These are phyloP conservation scores for Suhomyces anneliseae DNA, from an alignment of 1,139 yeast species.

Conservation along the genomic window DNA sequence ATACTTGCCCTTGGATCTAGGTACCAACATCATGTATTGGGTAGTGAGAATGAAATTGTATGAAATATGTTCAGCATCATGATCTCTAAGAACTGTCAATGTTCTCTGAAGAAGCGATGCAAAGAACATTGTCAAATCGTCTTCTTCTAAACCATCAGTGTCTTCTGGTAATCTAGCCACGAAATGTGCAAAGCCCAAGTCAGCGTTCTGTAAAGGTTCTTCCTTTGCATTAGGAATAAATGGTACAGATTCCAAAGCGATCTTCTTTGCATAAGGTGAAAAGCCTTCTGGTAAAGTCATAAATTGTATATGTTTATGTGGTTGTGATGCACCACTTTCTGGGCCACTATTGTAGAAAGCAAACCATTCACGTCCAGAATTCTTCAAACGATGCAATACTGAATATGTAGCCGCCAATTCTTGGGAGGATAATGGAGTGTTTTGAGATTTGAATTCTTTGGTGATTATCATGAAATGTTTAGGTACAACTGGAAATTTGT, in stretches of 20 bases:
- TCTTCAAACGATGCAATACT: slow-evolving; percentile 38
- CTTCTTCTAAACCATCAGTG: slow-evolving; percentile 38
- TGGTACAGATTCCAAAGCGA: slow-evolving; percentile 48
- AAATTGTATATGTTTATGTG: slow-evolving; percentile 90
- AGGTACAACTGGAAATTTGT: slow-evolving; percentile 82
- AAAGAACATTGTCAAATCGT: slow-evolving; percentile 61
- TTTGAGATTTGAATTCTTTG: slow-evolving; percentile 68
- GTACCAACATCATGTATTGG: slow-evolving; percentile 83
- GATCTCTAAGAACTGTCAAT: slow-evolving; percentile 61
- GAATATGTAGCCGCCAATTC: slow-evolving; percentile 64
- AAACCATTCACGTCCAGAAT: slow-evolving; percentile 42
- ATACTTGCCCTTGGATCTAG: slow-evolving; percentile 53
- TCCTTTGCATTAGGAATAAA: slow-evolving; percentile 52
- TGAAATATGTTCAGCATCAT: slow-evolving; percentile 48
- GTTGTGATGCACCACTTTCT: slow-evolving; percentile 87
- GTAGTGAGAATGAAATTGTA: slow-evolving; percentile 82
- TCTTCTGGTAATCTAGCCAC: slow-evolving; percentile 62
- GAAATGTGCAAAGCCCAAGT: slow-evolving; percentile 80
- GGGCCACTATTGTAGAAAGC: slow-evolving; percentile 90
- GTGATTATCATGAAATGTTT: slow-evolving; percentile 80
- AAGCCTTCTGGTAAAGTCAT: slow-evolving; percentile 62
- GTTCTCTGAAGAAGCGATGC: slow-evolving; percentile 70
- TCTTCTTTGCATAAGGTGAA: slow-evolving; percentile 58
- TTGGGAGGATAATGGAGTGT: slow-evolving; percentile 63
- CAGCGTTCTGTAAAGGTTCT: slow-evolving; percentile 62